Percentiles rank a stretch among this genome's conserved stretches.
These are phyloP conservation scores for Leccinum olivaceopallidum DNA, from an alignment of 768 basidiomycete species.

Conservation along the genomic window DNA sequence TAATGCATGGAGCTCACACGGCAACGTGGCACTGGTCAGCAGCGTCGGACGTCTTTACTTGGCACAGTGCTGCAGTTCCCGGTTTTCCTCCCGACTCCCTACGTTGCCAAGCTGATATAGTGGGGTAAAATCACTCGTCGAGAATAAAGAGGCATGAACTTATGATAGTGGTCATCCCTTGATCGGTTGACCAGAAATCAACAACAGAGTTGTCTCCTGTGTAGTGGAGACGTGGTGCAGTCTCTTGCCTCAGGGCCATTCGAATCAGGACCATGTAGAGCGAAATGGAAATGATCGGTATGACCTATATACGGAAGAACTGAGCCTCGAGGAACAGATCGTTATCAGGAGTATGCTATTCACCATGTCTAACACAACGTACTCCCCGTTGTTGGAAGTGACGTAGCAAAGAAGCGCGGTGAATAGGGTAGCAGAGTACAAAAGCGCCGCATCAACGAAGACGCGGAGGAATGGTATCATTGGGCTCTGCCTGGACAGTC, in stretches of 20 bases:
- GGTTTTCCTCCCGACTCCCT: background rate
- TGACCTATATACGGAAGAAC: background rate
- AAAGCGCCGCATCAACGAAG: background rate
- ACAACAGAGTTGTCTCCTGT: background rate
- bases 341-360: background rate
- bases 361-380: background rate
- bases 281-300: background rate
- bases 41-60: background rate
- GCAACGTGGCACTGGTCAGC: background rate
- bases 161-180: background rate
- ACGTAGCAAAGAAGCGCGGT: background rate
- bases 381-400: background rate
- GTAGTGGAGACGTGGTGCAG: background rate
- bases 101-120: background rate
- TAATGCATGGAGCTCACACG: background rate
- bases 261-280: background rate
- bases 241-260: background rate
- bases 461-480: background rate
- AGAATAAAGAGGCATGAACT: background rate
- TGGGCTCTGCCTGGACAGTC: background rate
- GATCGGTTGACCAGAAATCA: background rate
- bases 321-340: background rate
- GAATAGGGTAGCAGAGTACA: background rate
- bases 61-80: background rate
- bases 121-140: background rate